Percentiles rank a stretch among this genome's conserved stretches.
Evolutionary conservation across 768 basidiomycete species (phyloP).

Genomic region (Lepiota brunneoincarnata): DNA sequence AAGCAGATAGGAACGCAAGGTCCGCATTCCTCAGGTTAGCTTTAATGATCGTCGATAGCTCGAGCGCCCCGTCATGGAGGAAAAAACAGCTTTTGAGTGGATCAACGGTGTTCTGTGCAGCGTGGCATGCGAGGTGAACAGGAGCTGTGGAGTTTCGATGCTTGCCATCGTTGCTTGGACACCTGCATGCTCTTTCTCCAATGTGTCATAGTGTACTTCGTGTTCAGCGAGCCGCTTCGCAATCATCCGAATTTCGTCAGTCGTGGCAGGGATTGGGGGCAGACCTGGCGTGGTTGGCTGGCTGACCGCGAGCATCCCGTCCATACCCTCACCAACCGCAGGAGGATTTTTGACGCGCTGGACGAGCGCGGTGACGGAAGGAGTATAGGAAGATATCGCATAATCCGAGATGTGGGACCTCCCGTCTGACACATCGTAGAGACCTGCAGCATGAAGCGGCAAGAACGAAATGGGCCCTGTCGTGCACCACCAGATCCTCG

Average conservation of each 20-base stretch:
- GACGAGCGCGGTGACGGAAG: conserved; percentile 11
- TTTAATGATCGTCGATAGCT: conserved; percentile 13
- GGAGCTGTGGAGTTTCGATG: conserved; percentile 17
- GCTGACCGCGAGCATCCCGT: conserved; percentile 11
- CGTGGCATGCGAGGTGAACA: conserved; percentile 34
- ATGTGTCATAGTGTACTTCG: too few species aligned
- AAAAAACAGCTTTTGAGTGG: conserved; percentile 24
- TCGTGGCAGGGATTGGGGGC: conserved; percentile 10
- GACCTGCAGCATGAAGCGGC: conserved; percentile 36
- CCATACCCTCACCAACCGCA: not conserved
- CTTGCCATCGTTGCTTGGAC: conserved; percentile 11
- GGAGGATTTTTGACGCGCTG: not conserved
- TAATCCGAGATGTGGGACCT: conserved; percentile 10
- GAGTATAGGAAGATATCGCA: conserved; percentile 20
- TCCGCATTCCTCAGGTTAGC: conserved; percentile 14
- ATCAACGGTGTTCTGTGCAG: conserved; percentile 21
- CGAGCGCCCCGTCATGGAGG: conserved; percentile 18
- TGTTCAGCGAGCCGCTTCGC: too few species aligned
- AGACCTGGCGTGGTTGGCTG: conserved; percentile 10
- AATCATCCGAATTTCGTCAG: conserved; percentile 9
- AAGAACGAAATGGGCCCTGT: conserved; percentile 28
- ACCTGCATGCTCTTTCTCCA: conserved; percentile 14
- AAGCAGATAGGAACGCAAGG: conserved; percentile 39
- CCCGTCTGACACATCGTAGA: conserved; percentile 16
- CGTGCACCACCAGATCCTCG: conserved; percentile 23